Evolutionary conservation across 148 eudicot genomes (phyloP), one percentile per base, ranked within the genome.

Genomic region (Persicaria tinctoria): DNA sequence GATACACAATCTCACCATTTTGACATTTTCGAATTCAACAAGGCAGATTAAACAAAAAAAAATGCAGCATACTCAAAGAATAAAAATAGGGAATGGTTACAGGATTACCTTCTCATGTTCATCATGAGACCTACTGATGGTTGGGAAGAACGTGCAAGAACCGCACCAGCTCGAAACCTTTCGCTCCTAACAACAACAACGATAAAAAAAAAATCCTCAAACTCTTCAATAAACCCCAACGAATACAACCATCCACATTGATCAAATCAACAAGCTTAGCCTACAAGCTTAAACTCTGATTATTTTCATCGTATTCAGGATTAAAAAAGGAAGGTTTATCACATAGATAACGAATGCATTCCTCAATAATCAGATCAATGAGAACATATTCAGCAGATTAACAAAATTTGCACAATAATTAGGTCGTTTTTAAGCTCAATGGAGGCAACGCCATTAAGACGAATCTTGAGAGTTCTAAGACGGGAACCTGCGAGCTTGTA

Each of bases 71-170:
- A 9, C 23, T 20, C 23, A 20, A 20, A 20, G 23, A 20, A 20
- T 20, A 20, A 20, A 20, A 20, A 20, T 20, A 12, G 46, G 47
- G 8, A 13, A 64, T 11, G 46, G 4, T 8, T 62, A 64, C 1
- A 18, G 23, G 49, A 73, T 74, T 80, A 95, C 99, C 99, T 96
- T 82, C 99, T 87, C 97, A 92, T 90, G 84, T 90, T 96, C 99
- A 95, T 95, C 99, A 96, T 92, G 48, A 96, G 87, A 72, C 99
- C 99, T 81, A 96, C 99, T 76, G 92, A 79, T 75, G 99, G 99
- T 81, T 96, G 99, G 45, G 99, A 96, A 73, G 99, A 96, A 74
- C 99, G 23, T 20, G 23, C 23, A 20, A 20, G 23, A 0, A 20
- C 23, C 23, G 23, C 23, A 20, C 23, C 23, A 20, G 23, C n/a